Evolutionary conservation across 2,329 filamentous ascomycete species (phyloP).

Genomic region (Colletotrichum ledebouriae): DNA sequence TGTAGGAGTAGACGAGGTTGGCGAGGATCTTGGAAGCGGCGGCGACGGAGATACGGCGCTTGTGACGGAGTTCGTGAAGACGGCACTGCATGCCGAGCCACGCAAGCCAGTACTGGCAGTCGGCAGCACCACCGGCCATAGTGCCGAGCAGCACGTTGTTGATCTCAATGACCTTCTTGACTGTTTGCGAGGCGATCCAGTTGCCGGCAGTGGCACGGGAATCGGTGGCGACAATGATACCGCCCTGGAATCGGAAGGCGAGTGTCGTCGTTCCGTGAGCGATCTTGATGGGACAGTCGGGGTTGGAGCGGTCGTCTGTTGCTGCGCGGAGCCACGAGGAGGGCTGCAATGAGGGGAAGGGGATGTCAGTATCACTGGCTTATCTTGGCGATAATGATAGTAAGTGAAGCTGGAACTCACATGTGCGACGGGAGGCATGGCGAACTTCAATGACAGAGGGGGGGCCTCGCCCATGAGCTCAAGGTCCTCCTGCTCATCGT

Average conservation of each 20-base stretch:
- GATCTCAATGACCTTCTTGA: slow-evolving; percentile 99
- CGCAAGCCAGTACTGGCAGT: slow-evolving; percentile 99
- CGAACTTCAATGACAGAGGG: slow-evolving; percentile 90
- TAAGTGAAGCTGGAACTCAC: slow-evolving; percentile 63
- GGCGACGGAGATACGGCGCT: slow-evolving; percentile 97
- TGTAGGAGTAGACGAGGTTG: slow-evolving; percentile 98
- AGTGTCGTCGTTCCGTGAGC: slow-evolving; percentile 98
- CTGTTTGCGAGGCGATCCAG: slow-evolving; percentile 99
- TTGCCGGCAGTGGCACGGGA: slow-evolving; percentile 96
- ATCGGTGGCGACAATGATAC: slow-evolving; percentile 98
- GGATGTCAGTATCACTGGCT: slow-evolving; percentile 30
- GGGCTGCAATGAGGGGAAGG: slow-evolving; percentile 66
- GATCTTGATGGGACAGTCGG: slow-evolving; percentile 98
- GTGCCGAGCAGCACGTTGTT: slow-evolving; percentile 94
- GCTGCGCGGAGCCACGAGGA: slow-evolving; percentile 95
- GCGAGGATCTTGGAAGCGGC: slow-evolving; percentile 98
- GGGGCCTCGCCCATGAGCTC: slow-evolving; percentile 73
- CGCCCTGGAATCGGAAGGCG: slow-evolving; percentile 97
- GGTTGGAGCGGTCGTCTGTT: slow-evolving; percentile 97
- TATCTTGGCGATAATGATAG: not conserved
- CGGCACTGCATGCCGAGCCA: slow-evolving; percentile 99
- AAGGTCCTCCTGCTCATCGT: slow-evolving; percentile 77
- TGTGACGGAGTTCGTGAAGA: slow-evolving; percentile 98
- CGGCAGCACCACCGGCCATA: slow-evolving; percentile 98
- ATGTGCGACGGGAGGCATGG: slow-evolving; percentile 91